Evolutionary conservation across 768 basidiomycete genomes (phyloP), one percentile per base, ranked within the genome.

Genomic region (Amylocystis lapponica): DNA sequence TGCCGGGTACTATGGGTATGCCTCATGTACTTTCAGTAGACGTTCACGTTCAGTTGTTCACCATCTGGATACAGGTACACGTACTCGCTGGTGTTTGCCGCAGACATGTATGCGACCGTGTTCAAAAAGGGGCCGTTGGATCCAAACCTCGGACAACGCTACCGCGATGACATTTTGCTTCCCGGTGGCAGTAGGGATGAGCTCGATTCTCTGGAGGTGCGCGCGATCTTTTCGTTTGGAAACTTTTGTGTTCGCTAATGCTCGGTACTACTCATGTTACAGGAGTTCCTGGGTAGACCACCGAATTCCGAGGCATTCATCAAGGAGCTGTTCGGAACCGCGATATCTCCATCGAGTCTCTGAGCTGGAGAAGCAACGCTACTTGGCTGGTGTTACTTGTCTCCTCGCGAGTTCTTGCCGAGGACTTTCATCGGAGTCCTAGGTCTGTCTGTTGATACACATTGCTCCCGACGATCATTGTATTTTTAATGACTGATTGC

Each of bases 141-240:
- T 55, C 78, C 84, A 1, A 65, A 61, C 19, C 75, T 77, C 13
- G 88, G 90, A 3, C 67, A 71, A 48, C 66, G 62, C 20, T 94
- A 93, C 59, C 76, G 88, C 3, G 74, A 85, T 47, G 80, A 80
- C 60, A 91, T 94, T 47, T 70, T 93, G 14, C 61, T 66, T 25
- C 75, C 76, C 7, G 88, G 90, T 20, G 87, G 86, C 21, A 85
- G 81, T 49, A 75, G 83, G 11, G 88, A 93, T 48, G 90, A 91
- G 52, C 62, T 79, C 43, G 82, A 86, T 35, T 83, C 83, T n/a
- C 72, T 93, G 45, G 73, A 83, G 72, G 86, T 82, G 49, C 1
- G 22, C 17, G 27, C 27, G 12, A 27, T 19, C 16, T 27, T 17
- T 35, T 16, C 34, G 14, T 45, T 44, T 14, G 8, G 27, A 14